Evolutionary conservation across 2,329 filamentous ascomycete genomes (phyloP), one percentile per base, ranked within the genome.

Genomic region (Blastomyces parvus): DNA sequence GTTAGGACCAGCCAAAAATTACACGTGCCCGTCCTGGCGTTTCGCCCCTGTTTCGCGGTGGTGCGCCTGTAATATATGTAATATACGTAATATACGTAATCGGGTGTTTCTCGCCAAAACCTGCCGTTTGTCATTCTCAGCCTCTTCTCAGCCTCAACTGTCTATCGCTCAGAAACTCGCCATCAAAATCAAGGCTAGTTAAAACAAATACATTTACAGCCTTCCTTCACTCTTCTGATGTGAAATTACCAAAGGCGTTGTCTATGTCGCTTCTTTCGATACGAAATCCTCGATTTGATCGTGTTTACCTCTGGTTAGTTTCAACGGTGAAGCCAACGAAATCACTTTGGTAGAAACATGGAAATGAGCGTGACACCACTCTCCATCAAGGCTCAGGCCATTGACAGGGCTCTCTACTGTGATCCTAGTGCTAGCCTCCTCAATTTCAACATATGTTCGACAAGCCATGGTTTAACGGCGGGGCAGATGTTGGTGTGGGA

Each of bases 331-430:
- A 63, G 30, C 62, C 48, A 33, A 59, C 46, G 48, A 64, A 55
- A 27, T 62, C 66, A 6, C 53, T 5, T 64, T 57, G 7, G n/a
- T 27, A 50, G 56, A 63, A 46, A 55, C 40, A 2, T 19, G 22
- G 17, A 71, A 62, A 19, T 67, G 64, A 33, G 52, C 63, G 17
- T 63, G 57, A 38, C 64, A 63, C 70, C 68, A 70, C 13, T 52
- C 59, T 50, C 67, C 62, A 50, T 69, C 66, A 17, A 71, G 53
- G 59, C 70, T 63, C 68, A 71, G 69, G 19, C 69, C 68, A 52
- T 71, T 70, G 27, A 71, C 66, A 33, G 71, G 67, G 36, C 70
- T 64, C 62, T 71, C 69, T n/a, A 67, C 68, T 0, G 67, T 68
- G 19, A 72, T 73, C 63, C 67, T 68, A 40, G 68, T 67, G 13